Base-by-base conservation (phyloP, 176 grass and related monocot genomes). In the Zoysia japonica region DNA sequence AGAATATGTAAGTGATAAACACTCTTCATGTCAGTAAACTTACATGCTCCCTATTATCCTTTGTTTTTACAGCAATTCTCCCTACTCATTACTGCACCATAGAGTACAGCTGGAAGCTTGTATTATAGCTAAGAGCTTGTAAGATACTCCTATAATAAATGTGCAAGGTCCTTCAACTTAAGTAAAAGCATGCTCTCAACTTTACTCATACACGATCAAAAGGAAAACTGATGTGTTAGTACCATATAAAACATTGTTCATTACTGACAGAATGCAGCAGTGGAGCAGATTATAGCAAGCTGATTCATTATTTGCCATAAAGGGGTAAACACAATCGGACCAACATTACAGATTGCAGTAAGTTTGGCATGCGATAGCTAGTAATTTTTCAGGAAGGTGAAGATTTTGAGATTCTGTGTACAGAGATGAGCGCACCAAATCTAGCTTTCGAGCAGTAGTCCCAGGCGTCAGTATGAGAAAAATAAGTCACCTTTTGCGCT, bases 401-500 rank as follows among this genome's bases (percentile, higher is more conserved):
- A 53, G 15, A 63, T 7, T 15, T 42, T 10, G 47, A 50, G 70
- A 36, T 20, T 3, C 67, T 78, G 5, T 17, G 6, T 19, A 72
- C 49, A 15, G 14, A 50, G 19, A 37, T 28, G 49, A 59, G 20
- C 65, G 6, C 16, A 68, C 35, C 1, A 61, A 60, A 78, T 68
- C 13, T 28, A 78, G 39, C 43, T 62, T 62, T 45, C 5, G 0
- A 74, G 7, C 37, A 74, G 46, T 15, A 83, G 79, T 40, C 38
- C 38, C 83, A 68, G 12, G 52, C 11, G 47, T 36, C 71, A 56
- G 19, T 11, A 55, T 40, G 63, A 42, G 65, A 45, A 81, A 82
- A 13, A 76, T 47, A 62, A 68, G 41, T 64, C 41, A 98, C 96
- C 92, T 94, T 94, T 94, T 36, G 84, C 54, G 51, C 84, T 68